phyloP scores from a whole-genome alignment of 2,329 filamentous ascomycete genomes.

The Apiospora pterosperma region DNA sequence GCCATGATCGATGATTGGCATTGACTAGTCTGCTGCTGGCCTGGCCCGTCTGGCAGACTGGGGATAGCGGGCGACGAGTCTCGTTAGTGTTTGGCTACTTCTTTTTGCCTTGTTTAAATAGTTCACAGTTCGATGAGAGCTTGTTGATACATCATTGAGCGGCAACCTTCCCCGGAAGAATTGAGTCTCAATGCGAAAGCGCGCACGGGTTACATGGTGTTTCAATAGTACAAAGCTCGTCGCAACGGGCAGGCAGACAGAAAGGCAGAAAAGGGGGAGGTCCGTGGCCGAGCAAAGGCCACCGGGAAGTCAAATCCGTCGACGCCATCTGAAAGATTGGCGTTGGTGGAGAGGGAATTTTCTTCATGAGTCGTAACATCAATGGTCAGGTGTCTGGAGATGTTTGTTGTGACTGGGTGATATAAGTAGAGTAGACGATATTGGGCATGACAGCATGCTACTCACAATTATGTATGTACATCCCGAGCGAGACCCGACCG shows the following conservation, averaged over 20 bases:
- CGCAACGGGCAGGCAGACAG: background rate
- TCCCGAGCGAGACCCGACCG: background rate
- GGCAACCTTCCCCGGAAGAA: background rate
- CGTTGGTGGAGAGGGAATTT: background rate
- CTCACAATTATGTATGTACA: background rate
- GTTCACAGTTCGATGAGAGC: background rate
- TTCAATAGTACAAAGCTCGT: constrained; percentile 1
- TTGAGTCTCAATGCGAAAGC: background rate
- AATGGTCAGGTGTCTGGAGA: background rate
- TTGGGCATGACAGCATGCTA: background rate
- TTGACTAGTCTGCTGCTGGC: background rate
- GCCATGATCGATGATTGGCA: background rate
- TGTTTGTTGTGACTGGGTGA: constrained; percentile 1
- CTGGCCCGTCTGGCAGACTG: background rate
- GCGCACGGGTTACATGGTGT: constrained; percentile 2
- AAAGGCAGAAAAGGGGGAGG: background rate
- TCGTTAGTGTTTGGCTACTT: background rate
- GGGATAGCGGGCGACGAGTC: background rate
- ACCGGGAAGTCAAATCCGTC: background rate
- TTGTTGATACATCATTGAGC: background rate
- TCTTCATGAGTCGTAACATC: background rate
- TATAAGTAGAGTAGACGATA: no score
- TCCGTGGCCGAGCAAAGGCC: background rate
- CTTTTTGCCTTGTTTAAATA: background rate
- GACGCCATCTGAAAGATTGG: background rate